phyloP scores from a whole-genome alignment of 305 asterid genomes.

The Fraxinus albicans region DNA sequence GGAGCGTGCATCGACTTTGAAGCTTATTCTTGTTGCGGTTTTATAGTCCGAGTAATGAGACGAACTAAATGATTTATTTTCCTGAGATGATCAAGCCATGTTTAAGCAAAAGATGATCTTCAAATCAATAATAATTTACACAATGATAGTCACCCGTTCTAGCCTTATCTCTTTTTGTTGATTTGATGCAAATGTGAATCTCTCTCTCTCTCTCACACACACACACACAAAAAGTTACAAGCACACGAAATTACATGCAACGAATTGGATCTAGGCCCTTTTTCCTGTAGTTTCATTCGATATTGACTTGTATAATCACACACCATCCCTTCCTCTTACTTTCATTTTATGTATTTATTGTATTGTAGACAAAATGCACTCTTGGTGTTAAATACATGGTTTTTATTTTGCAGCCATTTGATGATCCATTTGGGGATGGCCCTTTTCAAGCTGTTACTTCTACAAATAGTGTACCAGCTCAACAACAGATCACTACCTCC shows the following conservation, averaged over 20 bases:
- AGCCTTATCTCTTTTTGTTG: background rate
- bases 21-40: background rate
- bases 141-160: background rate
- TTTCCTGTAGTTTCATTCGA: background rate
- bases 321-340: background rate
- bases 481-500: constrained; percentile 38
- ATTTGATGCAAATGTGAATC: background rate
- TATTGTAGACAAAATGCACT: background rate
- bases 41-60: background rate
- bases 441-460: constrained; percentile 80
- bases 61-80: background rate
- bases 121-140: background rate
- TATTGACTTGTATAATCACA: background rate
- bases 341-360: background rate
- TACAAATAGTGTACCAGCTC: constrained; percentile 33
- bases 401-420: constrained; percentile 64
- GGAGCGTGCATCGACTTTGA: background rate
- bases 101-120: background rate
- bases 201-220: background rate
- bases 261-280: background rate
- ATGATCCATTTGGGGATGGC: constrained; percentile 94
- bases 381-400: background rate
- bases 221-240: background rate
- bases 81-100: background rate
- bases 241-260: background rate